phyloP scores from a whole-genome alignment of 805 yeast species.

The Henningerozyma blattae region DNA sequence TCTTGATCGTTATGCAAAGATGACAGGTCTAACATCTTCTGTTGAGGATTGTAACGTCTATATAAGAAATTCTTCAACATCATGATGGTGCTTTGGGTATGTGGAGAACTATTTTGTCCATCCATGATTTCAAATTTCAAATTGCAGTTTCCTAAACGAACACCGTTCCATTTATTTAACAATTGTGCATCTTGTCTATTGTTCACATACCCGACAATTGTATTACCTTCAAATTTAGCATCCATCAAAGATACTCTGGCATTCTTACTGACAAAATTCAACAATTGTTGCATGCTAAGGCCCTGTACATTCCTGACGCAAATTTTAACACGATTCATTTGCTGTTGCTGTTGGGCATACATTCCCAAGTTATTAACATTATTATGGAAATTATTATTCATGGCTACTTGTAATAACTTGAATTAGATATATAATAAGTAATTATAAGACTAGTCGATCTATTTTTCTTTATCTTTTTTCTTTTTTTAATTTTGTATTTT shows the following conservation, averaged over 20 bases:
- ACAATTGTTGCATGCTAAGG: conserved; percentile 56
- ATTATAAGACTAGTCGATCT: too few species aligned
- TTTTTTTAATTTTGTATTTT: too few species aligned
- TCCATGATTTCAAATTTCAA: conserved; percentile 38
- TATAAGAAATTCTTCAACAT: conserved; percentile 47
- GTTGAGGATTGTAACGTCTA: conserved; percentile 52
- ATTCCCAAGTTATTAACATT: conserved; percentile 17
- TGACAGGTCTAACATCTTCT: conserved; percentile 58
- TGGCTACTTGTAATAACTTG: too few species aligned
- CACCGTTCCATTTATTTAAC: conserved; percentile 56
- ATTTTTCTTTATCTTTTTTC: conserved; percentile 3
- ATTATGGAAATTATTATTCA: conserved; percentile 12
- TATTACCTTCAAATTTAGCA: conserved; percentile 41
- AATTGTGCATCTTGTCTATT: conserved; percentile 44
- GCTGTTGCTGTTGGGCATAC: conserved; percentile 17
- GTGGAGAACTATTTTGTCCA: conserved; percentile 6
- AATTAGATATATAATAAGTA: too few species aligned
- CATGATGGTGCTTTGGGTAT: conserved; percentile 40
- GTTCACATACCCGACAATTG: conserved; percentile 48
- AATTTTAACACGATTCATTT: conserved; percentile 33
- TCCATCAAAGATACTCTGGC: conserved; percentile 43
- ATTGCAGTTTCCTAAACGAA: conserved; percentile 64
- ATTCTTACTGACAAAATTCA: conserved; percentile 59
- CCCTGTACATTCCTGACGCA: conserved; percentile 77
- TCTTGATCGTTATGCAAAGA: conserved; percentile 52